Percentiles rank a stretch among this genome's conserved stretches.
These are phyloP conservation scores for Barnettozyma botsteinii DNA, from an alignment of 805 yeast species.

Conservation along the genomic window DNA sequence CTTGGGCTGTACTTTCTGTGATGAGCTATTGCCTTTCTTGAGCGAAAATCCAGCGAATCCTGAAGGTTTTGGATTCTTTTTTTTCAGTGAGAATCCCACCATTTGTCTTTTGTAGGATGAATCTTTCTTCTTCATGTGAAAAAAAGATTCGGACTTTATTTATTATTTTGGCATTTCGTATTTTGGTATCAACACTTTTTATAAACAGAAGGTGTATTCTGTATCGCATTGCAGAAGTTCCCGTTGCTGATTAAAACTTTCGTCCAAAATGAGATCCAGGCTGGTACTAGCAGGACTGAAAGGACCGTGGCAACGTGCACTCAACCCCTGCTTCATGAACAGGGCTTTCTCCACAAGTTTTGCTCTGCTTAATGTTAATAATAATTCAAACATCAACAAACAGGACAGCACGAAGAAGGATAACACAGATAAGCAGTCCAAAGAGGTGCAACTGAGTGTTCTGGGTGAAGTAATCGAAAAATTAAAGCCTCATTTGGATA, in stretches of 20 bases:
- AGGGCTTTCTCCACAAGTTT: neutral
- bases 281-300: too few species aligned
- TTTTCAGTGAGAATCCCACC: conserved; percentile 37
- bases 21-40: neutral
- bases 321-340: neutral
- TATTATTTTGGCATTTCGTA: too few species aligned
- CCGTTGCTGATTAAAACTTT: too few species aligned
- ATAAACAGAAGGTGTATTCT: too few species aligned
- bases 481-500: conserved; percentile 20
- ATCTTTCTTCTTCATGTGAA: too few species aligned
- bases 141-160: neutral
- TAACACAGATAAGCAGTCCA: neutral
- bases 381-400: neutral
- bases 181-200: too few species aligned
- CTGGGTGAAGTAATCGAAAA: conserved; percentile 12
- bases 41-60: conserved; percentile 27
- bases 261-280: too few species aligned
- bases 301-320: too few species aligned
- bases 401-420: neutral
- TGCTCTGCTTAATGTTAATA: neutral
- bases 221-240: too few species aligned
- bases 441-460: neutral
- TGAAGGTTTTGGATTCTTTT: conserved; percentile 14
- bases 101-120: conserved; percentile 10
- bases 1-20: neutral